Evolutionary conservation across 108 stramenopile genomes (phyloP), one percentile per base, ranked within the genome.

Genomic region (Cyclotella distinguenda): DNA sequence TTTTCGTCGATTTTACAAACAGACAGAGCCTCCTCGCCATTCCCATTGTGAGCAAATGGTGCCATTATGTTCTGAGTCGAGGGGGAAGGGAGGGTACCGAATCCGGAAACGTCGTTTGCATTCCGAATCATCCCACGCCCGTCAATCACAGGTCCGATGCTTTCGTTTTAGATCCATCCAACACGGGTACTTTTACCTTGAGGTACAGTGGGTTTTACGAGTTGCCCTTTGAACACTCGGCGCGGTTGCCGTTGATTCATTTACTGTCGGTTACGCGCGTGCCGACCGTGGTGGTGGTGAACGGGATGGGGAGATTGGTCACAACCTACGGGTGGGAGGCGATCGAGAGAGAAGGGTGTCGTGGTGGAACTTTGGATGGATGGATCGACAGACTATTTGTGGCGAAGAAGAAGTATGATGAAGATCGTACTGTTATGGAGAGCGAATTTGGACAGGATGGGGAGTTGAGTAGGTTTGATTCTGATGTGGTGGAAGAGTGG

Each of bases 301-400:
- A 75, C 50, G 32, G 19, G 46, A 42, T 23, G 55, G 74, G 74
- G 7, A 75, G 58, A 49, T 63, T 75, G 21, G 65, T 75, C 5
- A 75, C 74, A 49, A 60, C 32, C 18, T 67, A 53, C 35, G 74
- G 66, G 61, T 75, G 74, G 74, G 74, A 75, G 45, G 74, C 74
- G 25, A 60, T 75, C 5, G 66, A 53, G n/a, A 67, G 74, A 49
- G 74, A 75, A 47, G 53, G 46, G 12, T 18, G n/a, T 39, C 26
- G 23, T 28, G 67, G 65, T 5, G 34, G 60, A 3, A 18, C 32
- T 9, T 38, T 68, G 18, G 60, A 75, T 18, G n/a, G 48, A 30
- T 67, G 74, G 74, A 54, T 67, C 3, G 53, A 75, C 6, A 54
- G 47, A 30, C 19, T 31, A 50, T 13, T 1, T 15, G 36, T 54